These are phyloP conservation scores for Claviceps fusiformis DNA, from an alignment of 2,329 filamentous ascomycete species.

Conservation along the genomic window DNA sequence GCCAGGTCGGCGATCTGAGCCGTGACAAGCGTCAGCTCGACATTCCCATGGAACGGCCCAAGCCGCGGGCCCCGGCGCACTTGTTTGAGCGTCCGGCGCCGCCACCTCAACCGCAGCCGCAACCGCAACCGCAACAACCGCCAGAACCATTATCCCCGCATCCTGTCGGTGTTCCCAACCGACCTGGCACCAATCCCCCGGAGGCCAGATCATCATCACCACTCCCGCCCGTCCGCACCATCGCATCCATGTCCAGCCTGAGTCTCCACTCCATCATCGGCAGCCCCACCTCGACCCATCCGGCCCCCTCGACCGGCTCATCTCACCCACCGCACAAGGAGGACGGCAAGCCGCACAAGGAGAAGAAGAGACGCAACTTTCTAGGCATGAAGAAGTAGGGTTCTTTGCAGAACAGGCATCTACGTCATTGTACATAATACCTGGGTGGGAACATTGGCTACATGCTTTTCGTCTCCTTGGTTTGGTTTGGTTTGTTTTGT, in stretches of 20 bases:
- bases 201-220: not conserved
- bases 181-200: constrained; percentile 9
- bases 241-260: constrained; percentile 42
- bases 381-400: constrained; percentile 45
- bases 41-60: constrained; percentile 67
- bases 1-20: constrained; percentile 69
- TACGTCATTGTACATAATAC: not conserved
- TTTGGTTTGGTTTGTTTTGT: too few species aligned
- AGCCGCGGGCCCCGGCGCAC: constrained; percentile 71
- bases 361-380: constrained; percentile 49
- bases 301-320: not conserved
- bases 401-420: constrained; percentile 12
- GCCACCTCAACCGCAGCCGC: constrained; percentile 21
- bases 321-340: constrained; percentile 8
- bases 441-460: too few species aligned
- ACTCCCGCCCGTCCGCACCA: constrained; percentile 27
- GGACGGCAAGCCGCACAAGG: constrained; percentile 35
- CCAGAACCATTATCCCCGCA: constrained; percentile 22
- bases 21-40: constrained; percentile 62
- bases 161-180: constrained; percentile 15
- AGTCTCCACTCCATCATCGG: constrained; percentile 22
- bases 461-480: not conserved
- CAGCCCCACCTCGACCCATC: constrained; percentile 1
- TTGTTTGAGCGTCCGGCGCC: constrained; percentile 62
- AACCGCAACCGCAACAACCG: constrained; percentile 23